phyloP scores from a whole-genome alignment of 768 basidiomycete genomes.

The Phylloporus sp. region DNA sequence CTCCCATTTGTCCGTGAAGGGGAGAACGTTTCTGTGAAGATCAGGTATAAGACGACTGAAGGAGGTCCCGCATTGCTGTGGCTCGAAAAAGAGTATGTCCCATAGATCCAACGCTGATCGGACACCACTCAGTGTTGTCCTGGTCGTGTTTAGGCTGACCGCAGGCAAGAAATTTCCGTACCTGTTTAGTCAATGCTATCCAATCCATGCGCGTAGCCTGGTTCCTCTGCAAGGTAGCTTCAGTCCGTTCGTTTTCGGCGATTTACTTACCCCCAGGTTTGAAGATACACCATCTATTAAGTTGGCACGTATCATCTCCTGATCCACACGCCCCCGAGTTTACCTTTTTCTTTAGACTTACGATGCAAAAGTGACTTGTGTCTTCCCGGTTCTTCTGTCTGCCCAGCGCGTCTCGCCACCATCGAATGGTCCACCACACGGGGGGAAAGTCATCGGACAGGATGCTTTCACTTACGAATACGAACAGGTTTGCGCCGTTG shows the following conservation, averaged over 20 bases:
- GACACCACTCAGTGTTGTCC: not conserved
- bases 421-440: constrained; percentile 61
- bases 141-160: constrained; percentile 55
- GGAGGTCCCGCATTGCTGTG: constrained; percentile 80
- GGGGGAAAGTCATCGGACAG: constrained; percentile 68
- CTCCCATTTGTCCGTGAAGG: constrained; percentile 40
- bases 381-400: constrained; percentile 84
- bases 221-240: constrained; percentile 73
- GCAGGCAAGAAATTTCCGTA: constrained; percentile 83
- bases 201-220: constrained; percentile 81
- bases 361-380: constrained; percentile 67
- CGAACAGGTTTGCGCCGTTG: constrained; percentile 54
- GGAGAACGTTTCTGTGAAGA: constrained; percentile 41
- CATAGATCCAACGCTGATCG: not conserved
- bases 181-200: constrained; percentile 91
- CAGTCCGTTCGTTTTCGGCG: not conserved
- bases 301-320: constrained; percentile 46
- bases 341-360: constrained; percentile 57
- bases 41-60: constrained; percentile 72
- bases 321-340: not conserved
- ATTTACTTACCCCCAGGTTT: not conserved
- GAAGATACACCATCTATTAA: constrained; percentile 86
- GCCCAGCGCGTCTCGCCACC: constrained; percentile 79
- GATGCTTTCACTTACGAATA: constrained; percentile 74
- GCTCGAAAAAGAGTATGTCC: constrained; percentile 68